Evolutionary conservation across 1,139 yeast species (phyloP), one percentile per base, ranked within the genome.

Genomic region (Taphrina flavorubra): DNA sequence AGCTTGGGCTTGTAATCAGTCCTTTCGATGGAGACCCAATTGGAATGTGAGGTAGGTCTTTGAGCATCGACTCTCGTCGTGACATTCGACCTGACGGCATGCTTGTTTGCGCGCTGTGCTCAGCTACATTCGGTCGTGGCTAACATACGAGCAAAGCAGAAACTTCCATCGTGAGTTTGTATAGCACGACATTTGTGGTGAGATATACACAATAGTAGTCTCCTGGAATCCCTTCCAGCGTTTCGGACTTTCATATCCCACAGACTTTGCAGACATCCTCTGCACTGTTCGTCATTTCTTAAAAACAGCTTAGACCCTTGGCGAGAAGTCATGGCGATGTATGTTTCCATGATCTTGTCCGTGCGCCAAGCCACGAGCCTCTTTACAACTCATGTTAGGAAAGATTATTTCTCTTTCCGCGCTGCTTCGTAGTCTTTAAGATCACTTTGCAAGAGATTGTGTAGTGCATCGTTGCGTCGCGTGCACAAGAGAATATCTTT

Each of bases 401-500:
- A 13, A 39, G 6, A 4, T 53, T 18, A 53, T n/a, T 31, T 53
- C n/a, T n/a, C 47, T 1, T 34, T 16, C 62, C 46, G 62, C n/a
- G 37, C 16, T 13, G 42, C 25, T n/a, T 51, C 55, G 16, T 44
- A 44, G n/a, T 53, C 61, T 11, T 44, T 42, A 37, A 63, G 11
- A 34, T 25, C 55, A 25, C 14, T 39, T 46, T 55, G 61, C 46
- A 55, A 18, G 14, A 53, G 13, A 11, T 14, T 36, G 37, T 44
- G 46, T n/a, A 63, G 25, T 14, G 58, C 53, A 47, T 53, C 61
- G 20, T 63, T 63, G 18, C 59, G 49, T 47, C 67, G 53, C 34
- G 67, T 57, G 42, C 67, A 63, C 2, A 63, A 40, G 39, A 63
- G 16, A 1, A 63, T 49, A n/a, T 63, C 67, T 34, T 31, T 57